Conservation (phyloP, 805 yeast species). For the Monosporozyma yasuniensis region DNA sequence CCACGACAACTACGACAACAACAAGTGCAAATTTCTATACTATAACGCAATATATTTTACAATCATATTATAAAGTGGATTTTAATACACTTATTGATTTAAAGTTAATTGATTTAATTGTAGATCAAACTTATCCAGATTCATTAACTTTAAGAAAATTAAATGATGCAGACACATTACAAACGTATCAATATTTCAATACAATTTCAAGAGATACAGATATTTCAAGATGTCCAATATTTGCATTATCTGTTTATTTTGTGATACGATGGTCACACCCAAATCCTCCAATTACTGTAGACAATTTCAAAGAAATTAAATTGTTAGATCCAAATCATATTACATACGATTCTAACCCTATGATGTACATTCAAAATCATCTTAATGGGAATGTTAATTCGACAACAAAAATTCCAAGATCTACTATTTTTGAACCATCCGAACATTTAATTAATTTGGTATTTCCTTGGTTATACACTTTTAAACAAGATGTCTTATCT, state of each 20-base stretch:
- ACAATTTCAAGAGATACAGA: conserved; percentile 27
- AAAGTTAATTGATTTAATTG: conserved; percentile 25
- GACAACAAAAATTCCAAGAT: conserved; percentile 10
- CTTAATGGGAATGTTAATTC: conserved; percentile 7
- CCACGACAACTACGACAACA: neutral
- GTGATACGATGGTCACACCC: conserved; percentile 26
- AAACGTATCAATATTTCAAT: conserved; percentile 27
- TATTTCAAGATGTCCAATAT: conserved; percentile 28
- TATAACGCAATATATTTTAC: conserved; percentile 26
- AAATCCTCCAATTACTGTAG: conserved; percentile 18
- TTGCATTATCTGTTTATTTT: conserved; percentile 27
- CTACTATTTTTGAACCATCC: conserved; percentile 18
- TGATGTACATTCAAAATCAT: conserved; percentile 5
- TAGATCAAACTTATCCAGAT: conserved; percentile 30
- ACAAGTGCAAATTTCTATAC: conserved; percentile 20
- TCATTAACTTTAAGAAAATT: conserved; percentile 29
- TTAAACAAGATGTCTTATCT: conserved; percentile 21
- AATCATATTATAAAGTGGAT: conserved; percentile 25
- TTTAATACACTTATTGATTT: conserved; percentile 13
- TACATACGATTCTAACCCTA: conserved; percentile 7
- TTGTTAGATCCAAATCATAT: conserved; percentile 18
- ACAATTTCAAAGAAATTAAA: conserved; percentile 16
- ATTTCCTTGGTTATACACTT: conserved; percentile 27
- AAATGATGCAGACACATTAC: conserved; percentile 9
- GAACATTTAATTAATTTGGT: conserved; percentile 17